Evolutionary conservation across 2,329 filamentous ascomycete genomes (phyloP), one percentile per base, ranked within the genome.

Genomic region (Metarhizium anisopliae): DNA sequence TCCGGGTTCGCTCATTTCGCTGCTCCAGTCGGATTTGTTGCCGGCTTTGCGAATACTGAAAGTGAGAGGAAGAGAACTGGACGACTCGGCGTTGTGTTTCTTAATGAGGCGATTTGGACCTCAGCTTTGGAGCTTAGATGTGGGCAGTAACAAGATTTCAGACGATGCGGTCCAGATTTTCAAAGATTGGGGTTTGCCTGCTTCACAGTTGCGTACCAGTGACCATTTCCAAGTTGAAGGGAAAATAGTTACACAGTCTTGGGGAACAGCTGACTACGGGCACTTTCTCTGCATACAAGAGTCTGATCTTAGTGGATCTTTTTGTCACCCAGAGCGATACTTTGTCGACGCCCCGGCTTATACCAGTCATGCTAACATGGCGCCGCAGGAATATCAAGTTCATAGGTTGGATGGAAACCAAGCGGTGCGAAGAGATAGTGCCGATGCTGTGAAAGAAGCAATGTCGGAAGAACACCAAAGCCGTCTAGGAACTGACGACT

Each of bases 91-190:
- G 2, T 56, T 69, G 3, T 65, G 69, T 2, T 66, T 72, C 2
- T 55, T 67, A 0, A 45, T 59, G 47, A 64, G 3, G 59, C 75
- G 45, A 61, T 79, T 62, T 59, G 63, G 56, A 59, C 64, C 5
- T 11, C 74, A 71, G 32, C 64, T 85, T 11, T 85, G 82, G 81
- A 82, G 81, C 60, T 63, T 85, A 4, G 81, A 85, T 58, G 52
- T 85, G 0, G 70, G 73, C 42, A 54, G 73, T 6, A 86, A 85
- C 59, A 72, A 70, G 11, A 62, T 85, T 10, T 77, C 74, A 0
- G 81, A 84, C 60, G 60, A 42, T 2, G 60, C 68, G 3, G 61
- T 82, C 11, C 62, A 69, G 7, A 49, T 35, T 3, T 47, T 72
- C 4, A 58, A 65, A 6, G 47, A 64, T 6, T 59, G 61, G 18